phyloP scores from a whole-genome alignment of 1,139 yeast genomes.

The Candida glucosophila region DNA sequence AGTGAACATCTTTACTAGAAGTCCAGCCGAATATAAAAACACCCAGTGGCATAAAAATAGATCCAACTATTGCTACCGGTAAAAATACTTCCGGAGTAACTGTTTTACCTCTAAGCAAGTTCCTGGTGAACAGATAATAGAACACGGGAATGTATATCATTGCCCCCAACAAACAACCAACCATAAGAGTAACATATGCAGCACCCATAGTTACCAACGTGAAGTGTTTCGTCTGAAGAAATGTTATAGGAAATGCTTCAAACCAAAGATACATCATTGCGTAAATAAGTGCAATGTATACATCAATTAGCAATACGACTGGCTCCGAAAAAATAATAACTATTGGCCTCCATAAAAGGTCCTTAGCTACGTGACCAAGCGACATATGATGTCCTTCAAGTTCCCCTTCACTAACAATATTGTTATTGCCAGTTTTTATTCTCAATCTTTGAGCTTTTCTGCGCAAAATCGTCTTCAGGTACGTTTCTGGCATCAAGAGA shows the following conservation, averaged over 20 bases:
- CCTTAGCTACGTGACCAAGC: slow-evolving; percentile 14
- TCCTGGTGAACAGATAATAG: slow-evolving; percentile 15
- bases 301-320: slow-evolving; percentile 20
- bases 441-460: slow-evolving; percentile 30
- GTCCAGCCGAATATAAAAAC: slow-evolving; percentile 27
- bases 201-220: slow-evolving; percentile 38
- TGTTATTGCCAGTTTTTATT: slow-evolving; percentile 23
- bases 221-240: slow-evolving; percentile 14
- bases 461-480: slow-evolving; percentile 22
- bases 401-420: slow-evolving; percentile 22
- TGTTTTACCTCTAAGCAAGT: slow-evolving; percentile 22
- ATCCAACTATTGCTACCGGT: slow-evolving; percentile 34
- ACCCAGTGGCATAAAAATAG: slow-evolving; percentile 21
- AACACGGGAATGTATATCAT: slow-evolving; percentile 13
- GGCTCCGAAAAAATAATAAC: slow-evolving; percentile 24
- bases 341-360: slow-evolving; percentile 27
- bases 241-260: slow-evolving; percentile 27
- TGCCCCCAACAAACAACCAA: slow-evolving; percentile 30
- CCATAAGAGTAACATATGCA: slow-evolving; percentile 34
- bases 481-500: slow-evolving; percentile 28
- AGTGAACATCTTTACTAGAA: slow-evolving; percentile 16
- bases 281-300: slow-evolving; percentile 23
- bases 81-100: slow-evolving; percentile 55
- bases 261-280: slow-evolving; percentile 25
- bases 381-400: slow-evolving; percentile 14